Base-by-base conservation (phyloP, 176 grass and related monocot genomes). In the Triticum turgidum region DNA sequence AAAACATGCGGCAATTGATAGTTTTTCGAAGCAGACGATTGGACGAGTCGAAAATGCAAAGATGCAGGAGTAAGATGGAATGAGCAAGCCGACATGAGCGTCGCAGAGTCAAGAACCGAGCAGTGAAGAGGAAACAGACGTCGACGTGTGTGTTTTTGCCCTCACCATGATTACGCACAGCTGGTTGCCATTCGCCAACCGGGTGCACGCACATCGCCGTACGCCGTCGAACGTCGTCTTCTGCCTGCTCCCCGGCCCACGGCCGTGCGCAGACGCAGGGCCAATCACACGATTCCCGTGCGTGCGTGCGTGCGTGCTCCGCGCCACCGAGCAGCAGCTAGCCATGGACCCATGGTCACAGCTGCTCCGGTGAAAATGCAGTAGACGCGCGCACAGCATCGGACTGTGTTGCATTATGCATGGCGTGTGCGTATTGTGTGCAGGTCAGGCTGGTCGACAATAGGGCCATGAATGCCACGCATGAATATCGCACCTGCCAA, bases 181-280 rank as follows among this genome's bases (percentile, higher is more conserved):
- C 70, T 82, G 79, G 58, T 67, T 11, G 69, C 44, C 79, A 87
- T n/a, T 65, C 6, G 58, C 78, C 30, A 47, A 5, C 49, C 22
- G 38, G 27, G 13, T 25, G 30, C 62, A 29, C 14, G 20, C 73
- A 7, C 30, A 54, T 58, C 41, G 33, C 5, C 35, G 65, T 86
- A n/a, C 67, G 33, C 24, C 37, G 39, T 8, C 7, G 3, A 37
- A 9, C 65, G 83, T 78, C 32, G 76, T 12, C 76, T 80, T 72
- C 65, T 14, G 70, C 70, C 49, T 59, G 75, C 76, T 5, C 65
- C 65, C 66, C 44, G 25, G 30, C 10, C 42, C 34, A 12, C 41
- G 4, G 39, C 21, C 29, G 73, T 54, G 51, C 83, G 27, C 73
- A 44, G 42, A 15, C 56, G 17, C 20, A 0, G 5, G 32, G 20